phyloP scores from a whole-genome alignment of 129 eudicot genomes.

The Tagetes patula region DNA sequence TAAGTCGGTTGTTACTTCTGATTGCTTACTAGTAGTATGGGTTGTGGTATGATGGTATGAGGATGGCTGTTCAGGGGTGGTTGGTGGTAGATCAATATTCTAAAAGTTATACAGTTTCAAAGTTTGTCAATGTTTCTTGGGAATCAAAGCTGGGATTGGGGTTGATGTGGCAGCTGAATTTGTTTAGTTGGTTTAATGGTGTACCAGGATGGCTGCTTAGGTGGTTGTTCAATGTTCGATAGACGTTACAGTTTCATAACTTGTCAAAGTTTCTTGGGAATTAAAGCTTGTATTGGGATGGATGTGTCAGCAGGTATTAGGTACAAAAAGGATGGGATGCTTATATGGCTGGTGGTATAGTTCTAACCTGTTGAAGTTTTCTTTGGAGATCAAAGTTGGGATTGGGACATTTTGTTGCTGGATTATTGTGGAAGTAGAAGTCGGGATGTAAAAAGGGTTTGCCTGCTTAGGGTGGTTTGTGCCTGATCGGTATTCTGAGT shows the following conservation, averaged over 20 bases:
- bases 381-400: not conserved
- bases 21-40: conserved; percentile 27
- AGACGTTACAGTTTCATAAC: not conserved
- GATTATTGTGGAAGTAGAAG: conserved; percentile 22
- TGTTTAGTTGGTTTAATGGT: conserved; percentile 1
- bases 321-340: not conserved
- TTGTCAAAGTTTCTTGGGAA: not conserved
- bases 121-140: not conserved
- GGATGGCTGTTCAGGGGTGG: conserved; percentile 31
- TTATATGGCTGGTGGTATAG: not conserved
- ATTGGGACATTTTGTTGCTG: conserved; percentile 7
- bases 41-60: conserved; percentile 29
- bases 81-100: not conserved
- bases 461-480: conserved; percentile 35
- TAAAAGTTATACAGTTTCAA: not conserved
- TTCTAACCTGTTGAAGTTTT: conserved; percentile 8
- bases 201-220: conserved; percentile 22
- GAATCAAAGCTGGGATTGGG: conserved; percentile 7
- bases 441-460: conserved; percentile 21
- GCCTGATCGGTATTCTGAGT: conserved; percentile 22
- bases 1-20: conserved; percentile 35
- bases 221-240: conserved; percentile 15
- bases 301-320: not conserved
- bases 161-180: not conserved
- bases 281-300: not conserved